Evolutionary conservation across 345 rosid species (phyloP).

Genomic region (Psidium guajava): DNA sequence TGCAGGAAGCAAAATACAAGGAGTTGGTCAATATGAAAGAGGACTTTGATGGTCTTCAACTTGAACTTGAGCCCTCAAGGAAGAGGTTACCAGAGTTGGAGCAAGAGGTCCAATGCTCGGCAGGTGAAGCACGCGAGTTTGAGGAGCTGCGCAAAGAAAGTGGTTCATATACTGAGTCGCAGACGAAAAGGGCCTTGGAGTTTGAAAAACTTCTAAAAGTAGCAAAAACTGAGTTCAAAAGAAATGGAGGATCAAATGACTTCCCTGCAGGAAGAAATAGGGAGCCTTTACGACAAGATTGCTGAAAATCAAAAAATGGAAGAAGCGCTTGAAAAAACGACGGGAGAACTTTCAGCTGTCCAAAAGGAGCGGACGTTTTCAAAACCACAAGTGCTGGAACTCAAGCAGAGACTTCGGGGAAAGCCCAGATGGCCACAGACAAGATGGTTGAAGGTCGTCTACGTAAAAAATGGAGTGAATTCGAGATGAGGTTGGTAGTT

Average conservation of each 20-base stretch:
- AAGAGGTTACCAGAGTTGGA: conserved; percentile 62
- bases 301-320: conserved; percentile 62
- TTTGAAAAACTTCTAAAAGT: conserved; percentile 61
- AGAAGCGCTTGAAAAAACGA: conserved; percentile 51
- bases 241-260: conserved; percentile 56
- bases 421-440: conserved; percentile 66
- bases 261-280: conserved; percentile 56
- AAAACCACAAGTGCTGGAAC: conserved; percentile 41
- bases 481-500: too few relatives aligned
- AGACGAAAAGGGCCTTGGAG: conserved; percentile 62
- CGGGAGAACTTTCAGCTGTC: conserved; percentile 43
- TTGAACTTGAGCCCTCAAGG: conserved; percentile 55
- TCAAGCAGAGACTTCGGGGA: conserved; percentile 56
- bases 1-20: conserved; percentile 58
- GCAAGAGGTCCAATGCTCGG: conserved; percentile 41
- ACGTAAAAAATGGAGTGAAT: too few relatives aligned
- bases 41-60: conserved; percentile 50
- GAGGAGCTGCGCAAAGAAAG: conserved; percentile 79
- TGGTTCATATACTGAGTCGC: conserved; percentile 67
- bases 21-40: conserved; percentile 70
- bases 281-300: conserved; percentile 46
- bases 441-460: conserved; percentile 98
- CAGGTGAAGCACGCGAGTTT: conserved; percentile 50
- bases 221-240: conserved; percentile 40
- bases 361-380: conserved; percentile 57